phyloP scores from a whole-genome alignment of 208 protist genomes.

The Leishmania gerbilli region DNA sequence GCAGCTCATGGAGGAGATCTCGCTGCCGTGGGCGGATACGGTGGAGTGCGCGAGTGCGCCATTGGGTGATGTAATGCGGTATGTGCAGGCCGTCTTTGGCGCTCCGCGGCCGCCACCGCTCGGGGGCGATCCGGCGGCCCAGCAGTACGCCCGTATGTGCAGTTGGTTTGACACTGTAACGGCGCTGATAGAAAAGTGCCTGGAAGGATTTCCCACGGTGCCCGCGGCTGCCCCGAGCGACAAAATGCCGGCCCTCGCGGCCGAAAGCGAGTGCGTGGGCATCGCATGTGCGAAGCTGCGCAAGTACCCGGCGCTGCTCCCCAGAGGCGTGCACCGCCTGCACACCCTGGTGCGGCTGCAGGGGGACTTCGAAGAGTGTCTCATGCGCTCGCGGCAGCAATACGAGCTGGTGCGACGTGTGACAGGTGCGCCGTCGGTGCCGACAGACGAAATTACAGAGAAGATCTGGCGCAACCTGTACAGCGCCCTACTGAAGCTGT shows the following conservation, averaged over 20 bases:
- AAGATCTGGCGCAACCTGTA: constrained; percentile 5
- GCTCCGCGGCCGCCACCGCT: constrained; percentile 29
- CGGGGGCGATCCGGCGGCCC: constrained; percentile 24
- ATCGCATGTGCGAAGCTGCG: constrained; percentile 3
- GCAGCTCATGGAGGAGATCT: constrained; percentile 25
- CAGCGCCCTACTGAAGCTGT: constrained; percentile 27
- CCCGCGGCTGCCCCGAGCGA: background rate
- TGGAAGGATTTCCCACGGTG: constrained; percentile 12
- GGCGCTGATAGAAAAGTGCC: constrained; percentile 8
- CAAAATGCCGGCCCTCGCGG: constrained; percentile 15
- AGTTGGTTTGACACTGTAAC: constrained; percentile 3
- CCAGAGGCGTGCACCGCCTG: constrained; percentile 27
- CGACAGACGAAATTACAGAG: constrained; percentile 13
- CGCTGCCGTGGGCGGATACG: constrained; percentile 17
- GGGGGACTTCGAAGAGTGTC: constrained; percentile 8
- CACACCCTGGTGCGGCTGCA: constrained; percentile 22
- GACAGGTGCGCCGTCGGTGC: constrained; percentile 37
- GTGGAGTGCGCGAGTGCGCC: constrained; percentile 12
- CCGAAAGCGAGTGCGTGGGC: constrained; percentile 23
- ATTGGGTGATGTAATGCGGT: constrained; percentile 10
- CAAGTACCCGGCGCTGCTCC: constrained; percentile 12
- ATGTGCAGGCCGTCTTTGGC: constrained; percentile 21
- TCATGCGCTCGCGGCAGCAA: constrained; percentile 12
- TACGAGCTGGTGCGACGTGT: constrained; percentile 45
- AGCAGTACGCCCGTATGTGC: constrained; percentile 24